Evolutionary conservation across 768 basidiomycete genomes (phyloP), one percentile per base, ranked within the genome.

Genomic region (Terana coerulea): DNA sequence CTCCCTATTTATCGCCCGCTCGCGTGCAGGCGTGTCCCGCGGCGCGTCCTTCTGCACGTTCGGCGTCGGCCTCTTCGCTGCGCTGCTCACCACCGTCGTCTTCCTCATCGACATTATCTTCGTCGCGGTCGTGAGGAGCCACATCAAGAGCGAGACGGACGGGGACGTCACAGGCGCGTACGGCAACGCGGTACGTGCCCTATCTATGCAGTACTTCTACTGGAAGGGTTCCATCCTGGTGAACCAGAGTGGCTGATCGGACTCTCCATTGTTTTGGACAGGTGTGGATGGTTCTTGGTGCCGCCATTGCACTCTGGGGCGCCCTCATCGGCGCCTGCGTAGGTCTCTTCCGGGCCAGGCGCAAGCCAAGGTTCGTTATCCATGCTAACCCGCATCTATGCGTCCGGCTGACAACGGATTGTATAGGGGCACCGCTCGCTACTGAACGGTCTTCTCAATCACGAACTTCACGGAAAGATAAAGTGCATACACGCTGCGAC

Each of bases 261-360:
- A n/a, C 28, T 26, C 8, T 26, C 26, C 8, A n/a, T n/a, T 56
- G 28, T 49, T 29, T n/a, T 17, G 26, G 14, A 43, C 58, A 77
- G 75, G 73, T 76, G 36, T 83, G 80, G 79, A 74, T 83, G 71
- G 67, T 69, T n/a, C 64, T 82, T 29, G 75, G 63, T 17, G 80
- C 81, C 3, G 66, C 74, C 14, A 59, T 81, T 48, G 68, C 71
- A 12, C 65, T 79, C 17, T 80, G 78, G 79, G 54, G 75, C 36
- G 71, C 74, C 28, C 66, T 73, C 39, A 49, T 60, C 24, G 53
- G 59, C 35, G 62, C 72, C 30, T 70, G 66, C 51, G 66, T 61
- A 51, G 71, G 70, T 28, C 53, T 74, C 19, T 72, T 67, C 29
- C 53, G 47, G 17, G 40, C 47, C 39, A 45, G 53, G 21, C 44